Conservation (phyloP, 805 yeast species). For the Kazachstania bromeliacearum region DNA sequence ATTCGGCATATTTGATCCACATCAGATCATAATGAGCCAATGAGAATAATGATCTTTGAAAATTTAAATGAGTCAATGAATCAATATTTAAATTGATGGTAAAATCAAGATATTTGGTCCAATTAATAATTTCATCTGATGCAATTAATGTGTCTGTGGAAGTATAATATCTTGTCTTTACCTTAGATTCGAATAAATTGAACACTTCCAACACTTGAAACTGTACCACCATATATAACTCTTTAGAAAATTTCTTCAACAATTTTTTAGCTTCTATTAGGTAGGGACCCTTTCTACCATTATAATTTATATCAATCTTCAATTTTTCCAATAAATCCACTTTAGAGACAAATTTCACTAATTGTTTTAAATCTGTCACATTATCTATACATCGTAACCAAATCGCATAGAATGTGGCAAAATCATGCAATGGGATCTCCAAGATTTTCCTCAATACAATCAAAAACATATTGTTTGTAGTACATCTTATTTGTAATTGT, state of each 20-base stretch:
- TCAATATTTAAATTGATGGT: slow-evolving; percentile 16
- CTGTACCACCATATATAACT: slow-evolving; percentile 25
- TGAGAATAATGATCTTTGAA: slow-evolving; percentile 27
- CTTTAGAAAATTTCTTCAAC: slow-evolving; percentile 24
- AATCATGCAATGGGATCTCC: slow-evolving; percentile 26
- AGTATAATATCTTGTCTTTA: slow-evolving; percentile 20
- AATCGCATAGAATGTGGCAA: slow-evolving; percentile 23
- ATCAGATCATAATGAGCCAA: slow-evolving; percentile 25
- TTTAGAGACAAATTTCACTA: slow-evolving; percentile 17
- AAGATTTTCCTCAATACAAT: slow-evolving; percentile 22
- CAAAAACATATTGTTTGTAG: slow-evolving; percentile 14
- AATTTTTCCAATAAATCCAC: slow-evolving; percentile 19
- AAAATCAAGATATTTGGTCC: slow-evolving; percentile 25
- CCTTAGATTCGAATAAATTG: slow-evolving; percentile 24
- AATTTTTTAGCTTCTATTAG: slow-evolving; percentile 28
- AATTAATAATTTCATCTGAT: slow-evolving; percentile 16
- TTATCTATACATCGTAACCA: slow-evolving; percentile 26
- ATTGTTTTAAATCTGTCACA: slow-evolving; percentile 20
- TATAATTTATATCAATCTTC: slow-evolving; percentile 14
- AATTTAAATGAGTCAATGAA: slow-evolving; percentile 19
- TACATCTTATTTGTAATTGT: slow-evolving; percentile 19
- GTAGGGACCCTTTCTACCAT: slow-evolving; percentile 26
- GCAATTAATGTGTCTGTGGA: slow-evolving; percentile 22
- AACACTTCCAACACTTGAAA: slow-evolving; percentile 24
- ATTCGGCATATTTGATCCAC: slow-evolving; percentile 27